Evolutionary conservation across 1,139 yeast genomes (phyloP).

Genomic region (Hyphopichia fennica): DNA sequence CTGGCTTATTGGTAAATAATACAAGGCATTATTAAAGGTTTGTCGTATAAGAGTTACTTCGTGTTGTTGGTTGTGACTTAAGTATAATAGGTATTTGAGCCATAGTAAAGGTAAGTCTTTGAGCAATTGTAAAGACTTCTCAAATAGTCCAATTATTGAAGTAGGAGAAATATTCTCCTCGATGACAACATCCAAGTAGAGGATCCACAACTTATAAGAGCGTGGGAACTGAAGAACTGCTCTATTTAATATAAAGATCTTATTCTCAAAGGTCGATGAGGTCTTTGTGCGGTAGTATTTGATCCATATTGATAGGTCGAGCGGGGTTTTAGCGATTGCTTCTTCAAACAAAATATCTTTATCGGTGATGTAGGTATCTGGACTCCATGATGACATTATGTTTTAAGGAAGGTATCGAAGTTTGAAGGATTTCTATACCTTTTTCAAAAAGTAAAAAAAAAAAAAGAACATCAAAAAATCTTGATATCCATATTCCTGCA

Average conservation of each 20-base stretch:
- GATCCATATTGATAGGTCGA: conserved; percentile 51
- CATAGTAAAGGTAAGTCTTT: conserved; percentile 54
- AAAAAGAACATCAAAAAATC: not conserved
- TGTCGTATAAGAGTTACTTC: conserved; percentile 47
- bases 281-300: conserved; percentile 44
- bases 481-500: not conserved
- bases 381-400: conserved; percentile 1
- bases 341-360: conserved; percentile 48
- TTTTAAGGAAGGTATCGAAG: not conserved
- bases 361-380: conserved; percentile 9
- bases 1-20: conserved; percentile 47
- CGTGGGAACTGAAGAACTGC: conserved; percentile 51
- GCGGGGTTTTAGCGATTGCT: conserved; percentile 44
- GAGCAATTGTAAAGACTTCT: conserved; percentile 44
- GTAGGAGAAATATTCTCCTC: conserved; percentile 26
- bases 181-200: conserved; percentile 43
- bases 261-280: conserved; percentile 20
- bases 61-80: conserved; percentile 29
- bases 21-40: conserved; percentile 55
- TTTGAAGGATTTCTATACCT: not conserved
- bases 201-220: conserved; percentile 56
- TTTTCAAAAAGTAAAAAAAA: too few relatives aligned
- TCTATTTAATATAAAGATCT: conserved; percentile 51
- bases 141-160: conserved; percentile 44
- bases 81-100: conserved; percentile 52